These are phyloP conservation scores for Lotmaria passim DNA, from an alignment of 208 protist genomes.

Conservation along the genomic window DNA sequence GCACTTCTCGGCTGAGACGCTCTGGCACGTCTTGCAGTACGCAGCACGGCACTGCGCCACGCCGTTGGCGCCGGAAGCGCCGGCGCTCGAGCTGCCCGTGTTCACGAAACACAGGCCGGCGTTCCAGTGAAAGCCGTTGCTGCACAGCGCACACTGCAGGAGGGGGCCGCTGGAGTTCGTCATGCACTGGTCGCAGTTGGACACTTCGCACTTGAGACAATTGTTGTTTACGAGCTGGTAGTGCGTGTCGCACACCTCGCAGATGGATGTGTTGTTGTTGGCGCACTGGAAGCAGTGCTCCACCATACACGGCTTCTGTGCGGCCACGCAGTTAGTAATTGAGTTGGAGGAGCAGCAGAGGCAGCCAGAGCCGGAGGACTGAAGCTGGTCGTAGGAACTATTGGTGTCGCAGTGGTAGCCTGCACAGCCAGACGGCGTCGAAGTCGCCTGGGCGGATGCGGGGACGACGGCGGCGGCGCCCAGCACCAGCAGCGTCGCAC, in stretches of 20 bases:
- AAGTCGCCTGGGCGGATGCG: no score
- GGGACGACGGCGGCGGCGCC: no score
- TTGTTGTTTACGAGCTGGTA: neutral
- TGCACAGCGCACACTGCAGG: neutral
- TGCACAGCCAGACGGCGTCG: no score
- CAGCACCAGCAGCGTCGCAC: slow-evolving; percentile 1
- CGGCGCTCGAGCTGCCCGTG: neutral
- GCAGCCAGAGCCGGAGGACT: no score
- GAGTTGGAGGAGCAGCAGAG: no score
- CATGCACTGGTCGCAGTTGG: slow-evolving; percentile 6
- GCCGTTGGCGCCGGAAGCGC: neutral
- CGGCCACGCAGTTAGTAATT: no score
- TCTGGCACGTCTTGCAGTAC: slow-evolving; percentile 13
- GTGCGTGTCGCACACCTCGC: neutral
- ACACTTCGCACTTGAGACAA: neutral
- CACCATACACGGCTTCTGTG: no score
- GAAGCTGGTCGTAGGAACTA: no score
- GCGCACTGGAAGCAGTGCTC: no score
- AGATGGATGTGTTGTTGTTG: neutral
- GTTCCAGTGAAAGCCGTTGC: neutral
- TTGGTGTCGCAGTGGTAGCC: no score
- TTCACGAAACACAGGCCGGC: neutral
- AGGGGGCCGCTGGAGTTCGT: neutral
- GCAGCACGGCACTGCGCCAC: slow-evolving; percentile 13
- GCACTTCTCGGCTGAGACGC: neutral